Percentiles rank a stretch among this genome's conserved stretches.
phyloP scores from a whole-genome alignment of 2,329 filamentous ascomycete species.

The Bisporella sp. region DNA sequence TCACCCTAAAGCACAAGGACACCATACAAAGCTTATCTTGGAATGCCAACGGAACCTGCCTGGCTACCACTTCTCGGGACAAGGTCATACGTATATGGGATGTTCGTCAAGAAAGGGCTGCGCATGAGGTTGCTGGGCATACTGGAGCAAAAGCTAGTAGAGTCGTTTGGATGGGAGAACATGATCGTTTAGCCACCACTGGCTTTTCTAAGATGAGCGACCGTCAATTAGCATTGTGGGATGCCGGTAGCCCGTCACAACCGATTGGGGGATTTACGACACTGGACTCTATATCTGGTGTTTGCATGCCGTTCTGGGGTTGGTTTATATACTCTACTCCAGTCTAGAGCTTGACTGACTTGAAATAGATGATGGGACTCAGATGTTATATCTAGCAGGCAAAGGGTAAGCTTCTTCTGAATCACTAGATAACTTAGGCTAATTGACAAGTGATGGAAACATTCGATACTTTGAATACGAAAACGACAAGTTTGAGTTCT shows the following conservation, averaged over 20 bases:
- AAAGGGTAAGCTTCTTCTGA: constrained; percentile 65
- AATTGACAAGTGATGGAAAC: constrained; percentile 71
- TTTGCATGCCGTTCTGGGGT: constrained; percentile 99
- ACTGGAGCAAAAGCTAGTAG: constrained; percentile 95
- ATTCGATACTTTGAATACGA: constrained; percentile 98
- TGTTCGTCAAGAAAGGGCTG: constrained; percentile 83
- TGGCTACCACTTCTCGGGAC: constrained; percentile 92
- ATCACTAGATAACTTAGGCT: constrained; percentile 2
- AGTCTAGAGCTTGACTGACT: constrained; percentile 19
- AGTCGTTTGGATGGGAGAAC: constrained; percentile 94
- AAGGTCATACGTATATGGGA: constrained; percentile 99
- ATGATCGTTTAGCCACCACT: constrained; percentile 91
- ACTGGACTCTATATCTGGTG: constrained; percentile 91
- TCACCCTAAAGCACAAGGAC: constrained; percentile 78
- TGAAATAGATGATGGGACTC: constrained; percentile 71
- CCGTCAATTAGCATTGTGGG: constrained; percentile 91
- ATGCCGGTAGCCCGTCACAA: constrained; percentile 69
- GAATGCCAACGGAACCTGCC: constrained; percentile 79
- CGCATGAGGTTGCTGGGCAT: constrained; percentile 79
- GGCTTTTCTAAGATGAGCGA: constrained; percentile 99
- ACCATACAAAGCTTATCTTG: constrained; percentile 94
- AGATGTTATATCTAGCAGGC: constrained; percentile 91
- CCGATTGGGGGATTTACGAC: constrained; percentile 87
- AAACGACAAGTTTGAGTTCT: constrained; percentile 96
- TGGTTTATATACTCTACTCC: constrained; percentile 18